A percentile compares a stretch with the other conserved stretches of the same genome.
Evolutionary conservation across 2,329 filamentous ascomycete species (phyloP).

Genomic region (Colletotrichum theobromicola): DNA sequence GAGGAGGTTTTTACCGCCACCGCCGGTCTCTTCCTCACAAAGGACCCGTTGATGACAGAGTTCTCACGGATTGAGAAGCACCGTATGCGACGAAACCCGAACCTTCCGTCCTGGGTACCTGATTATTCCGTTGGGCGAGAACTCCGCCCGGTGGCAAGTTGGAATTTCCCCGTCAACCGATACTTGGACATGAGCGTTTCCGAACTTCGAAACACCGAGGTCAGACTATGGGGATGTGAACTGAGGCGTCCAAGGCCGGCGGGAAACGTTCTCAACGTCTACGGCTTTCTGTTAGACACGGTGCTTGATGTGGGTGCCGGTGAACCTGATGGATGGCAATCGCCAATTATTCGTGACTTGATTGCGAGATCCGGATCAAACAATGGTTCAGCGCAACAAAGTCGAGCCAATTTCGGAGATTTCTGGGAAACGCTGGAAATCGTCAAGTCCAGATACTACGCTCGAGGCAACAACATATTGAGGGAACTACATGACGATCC

Average conservation of each 20-base stretch:
- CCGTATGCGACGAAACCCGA: background rate
- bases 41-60: background rate
- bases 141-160: background rate
- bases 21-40: background rate
- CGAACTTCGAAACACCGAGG: background rate
- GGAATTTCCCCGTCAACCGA: background rate
- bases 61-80: background rate
- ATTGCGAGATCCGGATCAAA: too few relatives aligned
- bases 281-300: background rate
- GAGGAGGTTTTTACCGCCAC: slow-evolving; percentile 10
- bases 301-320: too few relatives aligned
- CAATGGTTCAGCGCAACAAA: too few relatives aligned
- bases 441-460: too few relatives aligned
- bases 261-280: background rate
- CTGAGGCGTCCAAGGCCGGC: background rate
- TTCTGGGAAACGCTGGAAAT: too few relatives aligned
- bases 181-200: background rate
- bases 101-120: slow-evolving; percentile 15
- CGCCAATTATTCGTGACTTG: too few relatives aligned
- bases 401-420: too few relatives aligned
- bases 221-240: background rate
- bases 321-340: too few relatives aligned
- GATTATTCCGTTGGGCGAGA: background rate
- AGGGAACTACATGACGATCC: too few relatives aligned
- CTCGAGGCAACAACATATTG: too few relatives aligned